Percentiles rank a stretch among this genome's conserved stretches.
Conservation (phyloP, 2,329 filamentous ascomycete genomes). For the Mollisia scopiformis region DNA sequence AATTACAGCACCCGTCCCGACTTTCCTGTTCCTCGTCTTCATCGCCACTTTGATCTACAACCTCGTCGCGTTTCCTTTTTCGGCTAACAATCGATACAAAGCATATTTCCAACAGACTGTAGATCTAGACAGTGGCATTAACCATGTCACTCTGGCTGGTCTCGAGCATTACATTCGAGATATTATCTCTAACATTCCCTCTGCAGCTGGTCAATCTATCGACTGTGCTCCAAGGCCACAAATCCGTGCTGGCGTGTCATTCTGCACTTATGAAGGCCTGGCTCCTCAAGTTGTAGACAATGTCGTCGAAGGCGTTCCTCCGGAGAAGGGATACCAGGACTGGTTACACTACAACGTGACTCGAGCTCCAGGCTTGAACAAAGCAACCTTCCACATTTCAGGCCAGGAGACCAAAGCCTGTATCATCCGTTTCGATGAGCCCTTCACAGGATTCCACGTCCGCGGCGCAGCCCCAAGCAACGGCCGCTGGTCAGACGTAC, state of each 20-base stretch:
- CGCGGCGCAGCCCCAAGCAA: conserved; percentile 61
- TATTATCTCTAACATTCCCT: conserved; percentile 72
- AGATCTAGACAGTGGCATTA: conserved; percentile 73
- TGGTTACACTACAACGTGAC: conserved; percentile 71
- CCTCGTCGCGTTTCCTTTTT: conserved; percentile 86
- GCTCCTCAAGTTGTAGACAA: conserved; percentile 63
- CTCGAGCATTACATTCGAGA: conserved; percentile 67
- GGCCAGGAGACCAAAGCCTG: conserved; percentile 81
- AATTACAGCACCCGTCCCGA: conserved; percentile 79
- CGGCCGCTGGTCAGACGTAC: conserved; percentile 62
- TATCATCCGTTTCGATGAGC: conserved; percentile 70
- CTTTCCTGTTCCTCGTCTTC: conserved; percentile 75
- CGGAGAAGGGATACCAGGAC: conserved; percentile 47
- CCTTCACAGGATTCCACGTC: conserved; percentile 67
- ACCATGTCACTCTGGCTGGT: conserved; percentile 71
- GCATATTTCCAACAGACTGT: conserved; percentile 84
- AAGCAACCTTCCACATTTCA: conserved; percentile 66
- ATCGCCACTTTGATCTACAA: conserved; percentile 82
- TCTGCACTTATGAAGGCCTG: conserved; percentile 74
- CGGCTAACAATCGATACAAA: conserved; percentile 77
- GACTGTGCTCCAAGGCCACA: conserved; percentile 49
- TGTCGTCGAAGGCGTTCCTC: conserved; percentile 43
- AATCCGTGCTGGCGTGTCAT: conserved; percentile 54
- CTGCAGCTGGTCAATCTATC: conserved; percentile 64
- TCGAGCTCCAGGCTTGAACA: conserved; percentile 44